Evolutionary conservation across 2,329 filamentous ascomycete species (phyloP).

Genomic region (Fusarium decemcellulare): DNA sequence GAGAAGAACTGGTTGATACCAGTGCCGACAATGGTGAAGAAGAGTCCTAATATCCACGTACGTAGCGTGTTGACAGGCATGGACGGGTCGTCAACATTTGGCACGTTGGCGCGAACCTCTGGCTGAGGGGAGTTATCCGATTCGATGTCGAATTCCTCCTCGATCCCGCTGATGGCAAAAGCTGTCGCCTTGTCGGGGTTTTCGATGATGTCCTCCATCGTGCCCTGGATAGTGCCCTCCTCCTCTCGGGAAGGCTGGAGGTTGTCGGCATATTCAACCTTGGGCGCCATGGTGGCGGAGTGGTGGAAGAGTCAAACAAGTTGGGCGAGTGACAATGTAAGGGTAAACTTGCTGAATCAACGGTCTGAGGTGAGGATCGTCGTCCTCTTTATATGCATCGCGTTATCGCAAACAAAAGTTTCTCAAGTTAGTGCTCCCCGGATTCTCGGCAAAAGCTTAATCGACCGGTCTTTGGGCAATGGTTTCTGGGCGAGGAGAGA

Average conservation of each 20-base stretch:
- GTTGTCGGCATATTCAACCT: background rate
- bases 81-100: constrained; percentile 17
- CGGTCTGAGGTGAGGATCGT: background rate
- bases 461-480: background rate
- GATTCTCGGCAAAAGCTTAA: constrained; percentile 8
- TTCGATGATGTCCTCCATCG: constrained; percentile 9
- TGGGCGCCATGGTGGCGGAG: constrained; percentile 6
- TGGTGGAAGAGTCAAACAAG: too few relatives aligned
- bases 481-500: too few relatives aligned
- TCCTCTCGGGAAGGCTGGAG: background rate
- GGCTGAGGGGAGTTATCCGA: constrained; percentile 27
- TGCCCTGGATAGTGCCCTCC: constrained; percentile 15
- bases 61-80: constrained; percentile 54
- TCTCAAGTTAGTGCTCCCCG: constrained; percentile 1
- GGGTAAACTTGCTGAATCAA: background rate
- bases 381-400: constrained; percentile 9
- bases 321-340: background rate
- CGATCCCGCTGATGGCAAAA: constrained; percentile 26
- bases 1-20: constrained; percentile 64
- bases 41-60: constrained; percentile 59
- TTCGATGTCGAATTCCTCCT: constrained; percentile 28
- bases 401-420: background rate
- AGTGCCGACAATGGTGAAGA: constrained; percentile 62
- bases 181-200: constrained; percentile 29
- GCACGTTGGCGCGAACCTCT: constrained; percentile 26